A percentile compares a stretch with the other conserved stretches of the same genome.
Evolutionary conservation across 257 asterid species (phyloP).

Genomic region (Ballota nigra): DNA sequence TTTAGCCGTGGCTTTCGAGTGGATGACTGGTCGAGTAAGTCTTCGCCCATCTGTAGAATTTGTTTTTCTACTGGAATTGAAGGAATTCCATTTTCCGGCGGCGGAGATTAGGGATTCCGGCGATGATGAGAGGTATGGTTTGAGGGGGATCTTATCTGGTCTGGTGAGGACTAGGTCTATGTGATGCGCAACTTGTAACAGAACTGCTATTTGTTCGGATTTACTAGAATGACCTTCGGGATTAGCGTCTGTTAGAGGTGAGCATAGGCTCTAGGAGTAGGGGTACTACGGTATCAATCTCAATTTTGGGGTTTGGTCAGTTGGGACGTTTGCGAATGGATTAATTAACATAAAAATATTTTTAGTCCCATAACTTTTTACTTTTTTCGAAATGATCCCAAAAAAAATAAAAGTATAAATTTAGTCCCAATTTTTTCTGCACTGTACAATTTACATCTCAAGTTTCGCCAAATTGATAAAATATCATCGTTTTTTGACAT

Average conservation of each 20-base stretch:
- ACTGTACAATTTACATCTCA: too few species aligned
- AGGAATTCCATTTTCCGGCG: constrained; percentile 32
- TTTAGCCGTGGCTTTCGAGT: constrained; percentile 31
- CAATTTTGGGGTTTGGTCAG: not conserved
- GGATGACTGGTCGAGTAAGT: constrained; percentile 18
- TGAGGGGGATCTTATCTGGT: constrained; percentile 27
- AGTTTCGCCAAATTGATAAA: too few species aligned
- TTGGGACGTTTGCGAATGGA: constrained; percentile 31
- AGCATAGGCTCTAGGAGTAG: not conserved
- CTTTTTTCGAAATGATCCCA: too few species aligned
- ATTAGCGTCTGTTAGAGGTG: not conserved
- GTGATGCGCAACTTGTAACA: constrained; percentile 25
- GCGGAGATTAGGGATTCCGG: constrained; percentile 38
- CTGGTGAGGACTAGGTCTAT: constrained; percentile 28
- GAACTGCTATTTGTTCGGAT: constrained; percentile 2
- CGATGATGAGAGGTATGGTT: constrained; percentile 23
- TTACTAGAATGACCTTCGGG: constrained; percentile 17
- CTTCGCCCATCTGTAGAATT: constrained; percentile 41
- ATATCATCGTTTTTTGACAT: too few species aligned
- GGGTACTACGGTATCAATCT: constrained; percentile 18
- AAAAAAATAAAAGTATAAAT: too few species aligned
- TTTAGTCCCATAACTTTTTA: too few species aligned
- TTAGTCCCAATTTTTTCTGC: too few species aligned
- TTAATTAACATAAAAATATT: too few species aligned
- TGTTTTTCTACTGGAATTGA: constrained; percentile 15